These are phyloP conservation scores for Apiotrichum domesticum DNA, from an alignment of 1,284 basidiomycete species.

Conservation along the genomic window DNA sequence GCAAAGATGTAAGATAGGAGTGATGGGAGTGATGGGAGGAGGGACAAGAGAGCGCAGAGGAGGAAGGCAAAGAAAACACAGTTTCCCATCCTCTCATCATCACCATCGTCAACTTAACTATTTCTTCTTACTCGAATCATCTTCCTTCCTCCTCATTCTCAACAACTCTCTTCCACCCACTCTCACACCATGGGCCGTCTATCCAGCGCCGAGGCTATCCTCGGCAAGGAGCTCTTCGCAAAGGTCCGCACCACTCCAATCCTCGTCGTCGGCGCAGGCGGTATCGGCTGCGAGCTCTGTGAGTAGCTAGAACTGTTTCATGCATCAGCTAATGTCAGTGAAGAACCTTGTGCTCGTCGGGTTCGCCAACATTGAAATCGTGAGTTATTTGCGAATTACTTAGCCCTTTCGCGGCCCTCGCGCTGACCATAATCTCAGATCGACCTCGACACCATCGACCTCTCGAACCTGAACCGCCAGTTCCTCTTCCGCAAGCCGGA, in stretches of 20 bases:
- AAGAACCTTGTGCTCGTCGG: constrained; percentile 94
- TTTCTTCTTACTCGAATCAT: background rate
- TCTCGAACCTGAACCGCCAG: constrained; percentile 95
- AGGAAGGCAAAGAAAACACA: too few species aligned
- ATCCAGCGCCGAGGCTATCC: constrained; percentile 52
- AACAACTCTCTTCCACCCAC: background rate
- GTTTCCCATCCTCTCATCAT: too few species aligned
- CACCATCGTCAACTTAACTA: too few species aligned
- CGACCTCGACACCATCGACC: constrained; percentile 97
- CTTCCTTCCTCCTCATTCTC: background rate
- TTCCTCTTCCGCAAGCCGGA: constrained; percentile 97
- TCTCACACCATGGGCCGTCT: constrained; percentile 29
- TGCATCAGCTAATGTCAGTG: constrained; percentile 52
- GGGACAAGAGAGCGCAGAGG: too few species aligned
- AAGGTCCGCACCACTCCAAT: constrained; percentile 58
- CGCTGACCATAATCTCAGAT: constrained; percentile 51
- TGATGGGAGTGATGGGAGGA: too few species aligned
- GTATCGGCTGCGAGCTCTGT: constrained; percentile 95
- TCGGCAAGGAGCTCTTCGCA: constrained; percentile 62
- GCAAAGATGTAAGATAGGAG: too few species aligned
- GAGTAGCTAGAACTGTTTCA: constrained; percentile 41
- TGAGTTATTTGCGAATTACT: constrained; percentile 20
- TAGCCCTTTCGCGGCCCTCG: background rate
- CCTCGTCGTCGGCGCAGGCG: constrained; percentile 90
- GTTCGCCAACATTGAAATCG: constrained; percentile 78